Percentiles rank a stretch among this genome's conserved stretches.
Evolutionary conservation across 2,329 filamentous ascomycete species (phyloP).

Genomic region (Aspergillus sp.): DNA sequence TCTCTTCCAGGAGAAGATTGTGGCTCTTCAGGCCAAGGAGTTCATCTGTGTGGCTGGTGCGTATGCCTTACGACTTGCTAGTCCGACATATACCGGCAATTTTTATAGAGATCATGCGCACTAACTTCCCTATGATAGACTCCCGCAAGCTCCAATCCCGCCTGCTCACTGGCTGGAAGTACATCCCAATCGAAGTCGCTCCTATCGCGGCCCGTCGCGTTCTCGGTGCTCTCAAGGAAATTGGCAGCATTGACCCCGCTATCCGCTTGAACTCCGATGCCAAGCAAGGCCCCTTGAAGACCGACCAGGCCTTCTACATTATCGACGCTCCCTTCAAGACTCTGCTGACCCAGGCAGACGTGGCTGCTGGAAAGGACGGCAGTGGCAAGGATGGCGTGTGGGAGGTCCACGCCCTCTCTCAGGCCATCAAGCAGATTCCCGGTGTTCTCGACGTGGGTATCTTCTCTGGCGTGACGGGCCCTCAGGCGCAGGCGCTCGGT

Average conservation of each 20-base stretch:
- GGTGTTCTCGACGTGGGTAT: slow-evolving; percentile 91
- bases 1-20: slow-evolving; percentile 95
- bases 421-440: slow-evolving; percentile 74
- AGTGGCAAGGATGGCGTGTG: slow-evolving; percentile 68
- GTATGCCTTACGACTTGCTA: too few species aligned
- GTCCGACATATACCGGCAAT: too few species aligned
- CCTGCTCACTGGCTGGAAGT: slow-evolving; percentile 74
- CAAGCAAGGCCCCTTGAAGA: slow-evolving; percentile 81
- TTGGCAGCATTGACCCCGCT: slow-evolving; percentile 71
- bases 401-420: slow-evolving; percentile 75
- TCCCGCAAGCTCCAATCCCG: slow-evolving; percentile 83
- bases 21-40: slow-evolving; percentile 78
- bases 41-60: slow-evolving; percentile 83
- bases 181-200: slow-evolving; percentile 89
- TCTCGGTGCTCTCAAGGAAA: slow-evolving; percentile 66
- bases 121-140: slow-evolving; percentile 54
- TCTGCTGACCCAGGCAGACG: slow-evolving; percentile 65
- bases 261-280: slow-evolving; percentile 71
- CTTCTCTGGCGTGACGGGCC: slow-evolving; percentile 80
- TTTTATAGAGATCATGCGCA: neutral
- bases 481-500: slow-evolving; percentile 63
- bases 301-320: slow-evolving; percentile 84
- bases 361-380: slow-evolving; percentile 50
- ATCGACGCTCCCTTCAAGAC: slow-evolving; percentile 87
- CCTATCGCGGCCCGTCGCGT: slow-evolving; percentile 80